These are phyloP conservation scores for Hondaea fermentalgiana DNA, from an alignment of 108 stramenopile genomes.

Conservation along the genomic window DNA sequence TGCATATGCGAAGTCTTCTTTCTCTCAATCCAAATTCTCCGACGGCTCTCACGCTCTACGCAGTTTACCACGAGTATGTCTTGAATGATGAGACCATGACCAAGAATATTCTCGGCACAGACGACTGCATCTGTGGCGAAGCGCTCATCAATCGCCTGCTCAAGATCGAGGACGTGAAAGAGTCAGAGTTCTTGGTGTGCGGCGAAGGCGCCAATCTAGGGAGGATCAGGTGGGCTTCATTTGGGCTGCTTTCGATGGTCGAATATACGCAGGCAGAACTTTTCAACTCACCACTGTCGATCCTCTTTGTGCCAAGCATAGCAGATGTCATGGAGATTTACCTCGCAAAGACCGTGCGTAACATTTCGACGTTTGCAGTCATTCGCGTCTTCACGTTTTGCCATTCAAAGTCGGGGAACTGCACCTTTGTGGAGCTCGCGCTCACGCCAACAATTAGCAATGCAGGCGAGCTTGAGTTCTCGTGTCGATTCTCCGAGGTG, in stretches of 20 bases:
- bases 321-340: not conserved
- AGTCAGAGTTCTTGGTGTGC: not conserved
- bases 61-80: constrained; percentile 1
- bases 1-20: not conserved
- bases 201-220: not conserved
- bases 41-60: not conserved
- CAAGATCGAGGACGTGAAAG: not conserved
- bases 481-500: not conserved
- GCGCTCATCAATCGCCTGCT: not conserved
- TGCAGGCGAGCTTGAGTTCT: not conserved
- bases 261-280: not conserved
- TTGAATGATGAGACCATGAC: not conserved
- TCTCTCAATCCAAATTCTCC: not conserved
- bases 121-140: not conserved
- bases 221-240: not conserved
- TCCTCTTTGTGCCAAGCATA: not conserved
- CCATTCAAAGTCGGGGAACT: not conserved
- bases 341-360: not conserved
- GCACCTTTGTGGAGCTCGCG: not conserved
- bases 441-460: not conserved
- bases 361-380: not conserved
- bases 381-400: not conserved
- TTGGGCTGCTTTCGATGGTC: not conserved
- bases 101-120: not conserved
- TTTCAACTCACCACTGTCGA: not conserved